Base-by-base conservation (phyloP, 306 rosid genomes). In the Quercus engelmannii region DNA sequence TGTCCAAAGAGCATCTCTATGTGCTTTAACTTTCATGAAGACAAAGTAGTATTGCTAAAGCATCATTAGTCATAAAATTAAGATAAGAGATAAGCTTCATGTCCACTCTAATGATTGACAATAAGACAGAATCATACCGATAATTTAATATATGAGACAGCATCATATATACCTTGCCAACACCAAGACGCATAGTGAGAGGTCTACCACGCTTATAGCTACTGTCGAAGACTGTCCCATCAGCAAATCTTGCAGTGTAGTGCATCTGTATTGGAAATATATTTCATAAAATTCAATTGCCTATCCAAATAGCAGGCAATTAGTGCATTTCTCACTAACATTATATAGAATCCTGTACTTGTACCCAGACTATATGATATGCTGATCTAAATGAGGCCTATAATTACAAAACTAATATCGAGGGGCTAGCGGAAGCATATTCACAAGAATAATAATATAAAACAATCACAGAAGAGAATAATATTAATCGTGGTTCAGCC, bases 131-230 rank as follows among this genome's bases (percentile, higher is more conserved):
- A 11, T 6, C n/a, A 4, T 25, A 70, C 21, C 17, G 28, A 35
- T 5, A 35, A 20, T 33, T 4, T 31, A 26, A 43, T 10, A 63
- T 5, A 20, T n/a, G 46, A 31, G 7, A 21, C 23, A 76, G 57
- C 52, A 57, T 64, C 54, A 73, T 28, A 65, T 3, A 19, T 30
- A 91, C 99, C 97, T 93, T 95, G 79, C 98, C 99, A 79, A 83
- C 96, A 38, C 99, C 99, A 78, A 91, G 83, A 65, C 98, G 94
- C 99, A 93, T 89, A 68, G 98, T 95, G 83, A 95, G 94, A 83
- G 96, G 90, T 77, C 99, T 90, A 67, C 68, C 94, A 56, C 96
- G 98, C 83, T 95, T 95, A 54, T 91, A 95, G 86, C 90, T 93
- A 82, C 98, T 95, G 82, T 93, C 99, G 76, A 95, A 93, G 61